Evolutionary conservation across 257 asterid species (phyloP), one percentile per base, ranked within the genome.

Genomic region (Jacaranda copaia): DNA sequence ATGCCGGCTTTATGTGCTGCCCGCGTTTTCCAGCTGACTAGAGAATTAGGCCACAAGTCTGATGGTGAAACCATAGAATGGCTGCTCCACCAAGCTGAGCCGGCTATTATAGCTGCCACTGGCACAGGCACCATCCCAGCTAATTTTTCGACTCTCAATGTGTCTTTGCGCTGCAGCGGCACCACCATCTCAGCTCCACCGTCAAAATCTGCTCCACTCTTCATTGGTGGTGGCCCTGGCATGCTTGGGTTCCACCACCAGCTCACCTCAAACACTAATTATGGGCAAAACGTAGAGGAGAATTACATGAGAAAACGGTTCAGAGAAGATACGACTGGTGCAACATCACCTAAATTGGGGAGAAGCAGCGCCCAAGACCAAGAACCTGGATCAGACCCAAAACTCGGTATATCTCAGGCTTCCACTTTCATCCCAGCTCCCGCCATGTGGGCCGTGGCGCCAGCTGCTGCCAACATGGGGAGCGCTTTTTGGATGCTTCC

Each of bases 401-500:
- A 90, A 82, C 80, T 89, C 81, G 89, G 87, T 72, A 74, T 81
- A 9, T 60, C 85, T 52, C 84, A 85, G 38, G 15, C 81, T 2
- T 79, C 91, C 35, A 68, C 84, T 35, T 86, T 77, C 83, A 75
- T 89, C 74, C 88, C 89, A 4, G 90, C 82, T 74, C 91, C 85
- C 6, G 87, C 95, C 80, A 86, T 91, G 93, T 89, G 97, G 97
- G 92, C 97, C 3, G 89, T 87, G 68, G 92, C 88, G 1, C 96
- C 93, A 0, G 92, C 87, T 0, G 79, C 89, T 5, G 78, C 89
- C 18, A 90, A 81, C 80, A 84, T 85, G 20, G 90, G 92, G 2
- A 91, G 78, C 81, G 69, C 90, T n/a, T 89, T 87, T 70, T 89
- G 97, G 97, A 91, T 91, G 97, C 86, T 89, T 15, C 97, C 96